These are phyloP conservation scores for Nitzschia palea DNA, from an alignment of 108 stramenopile species.

Conservation along the genomic window DNA sequence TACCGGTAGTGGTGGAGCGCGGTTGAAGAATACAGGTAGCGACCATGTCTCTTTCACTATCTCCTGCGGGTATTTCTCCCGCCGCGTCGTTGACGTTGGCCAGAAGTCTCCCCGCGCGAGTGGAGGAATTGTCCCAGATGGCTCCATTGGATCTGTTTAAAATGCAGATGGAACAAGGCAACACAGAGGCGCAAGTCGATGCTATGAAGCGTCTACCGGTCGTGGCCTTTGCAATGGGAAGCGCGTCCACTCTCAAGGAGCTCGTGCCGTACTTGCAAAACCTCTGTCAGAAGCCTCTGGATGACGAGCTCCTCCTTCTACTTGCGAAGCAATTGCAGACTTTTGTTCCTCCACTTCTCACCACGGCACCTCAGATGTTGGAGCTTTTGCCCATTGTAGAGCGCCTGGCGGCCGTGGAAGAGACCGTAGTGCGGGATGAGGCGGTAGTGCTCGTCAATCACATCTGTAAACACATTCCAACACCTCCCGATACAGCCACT, in stretches of 20 bases:
- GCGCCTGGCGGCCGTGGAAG: constrained; percentile 90
- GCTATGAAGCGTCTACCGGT: constrained; percentile 85
- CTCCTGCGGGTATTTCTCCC: constrained; percentile 42
- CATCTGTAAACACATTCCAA: constrained; percentile 22
- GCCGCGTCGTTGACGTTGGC: constrained; percentile 73
- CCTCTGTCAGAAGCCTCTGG: constrained; percentile 48
- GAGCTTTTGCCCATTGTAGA: constrained; percentile 90
- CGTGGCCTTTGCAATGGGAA: constrained; percentile 78
- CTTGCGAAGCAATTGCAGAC: constrained; percentile 70
- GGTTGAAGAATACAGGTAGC: no score
- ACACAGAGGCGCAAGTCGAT: constrained; percentile 79
- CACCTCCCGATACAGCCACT: constrained; percentile 15
- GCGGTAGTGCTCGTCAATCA: constrained; percentile 79
- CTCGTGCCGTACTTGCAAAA: constrained; percentile 71
- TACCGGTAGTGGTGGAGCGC: no score
- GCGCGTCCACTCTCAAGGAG: constrained; percentile 43
- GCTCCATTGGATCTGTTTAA: constrained; percentile 74
- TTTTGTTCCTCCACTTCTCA: constrained; percentile 67
- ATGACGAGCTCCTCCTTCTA: constrained; percentile 78
- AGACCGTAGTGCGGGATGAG: constrained; percentile 91
- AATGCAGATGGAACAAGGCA: constrained; percentile 61
- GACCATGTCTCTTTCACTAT: constrained; percentile 29
- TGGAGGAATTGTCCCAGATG: constrained; percentile 60
- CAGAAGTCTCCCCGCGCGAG: constrained; percentile 50
- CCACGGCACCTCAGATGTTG: constrained; percentile 39